Evolutionary conservation across 192 early-diverging fungal species (phyloP).

Genomic region (Backusella westeae): DNA sequence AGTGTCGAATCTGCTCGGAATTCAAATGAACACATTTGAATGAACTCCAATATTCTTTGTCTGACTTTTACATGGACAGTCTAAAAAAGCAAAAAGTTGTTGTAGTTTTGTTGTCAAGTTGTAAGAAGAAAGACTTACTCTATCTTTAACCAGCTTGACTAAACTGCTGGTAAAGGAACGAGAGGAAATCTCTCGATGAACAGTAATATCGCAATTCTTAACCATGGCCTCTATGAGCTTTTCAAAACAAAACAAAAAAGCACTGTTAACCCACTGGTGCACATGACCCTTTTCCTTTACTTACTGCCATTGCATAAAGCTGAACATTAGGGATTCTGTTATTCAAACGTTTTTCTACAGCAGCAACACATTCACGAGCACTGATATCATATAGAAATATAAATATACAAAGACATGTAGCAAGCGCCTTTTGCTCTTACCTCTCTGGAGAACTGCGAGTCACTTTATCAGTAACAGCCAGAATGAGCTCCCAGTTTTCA

Average conservation of each 20-base stretch:
- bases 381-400: conserved; percentile 35
- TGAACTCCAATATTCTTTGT: conserved; percentile 77
- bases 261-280: neutral
- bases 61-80: conserved; percentile 75
- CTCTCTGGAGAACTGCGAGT: conserved; percentile 42
- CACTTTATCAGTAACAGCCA: conserved; percentile 70
- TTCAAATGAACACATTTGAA: conserved; percentile 90
- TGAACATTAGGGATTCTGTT: conserved; percentile 83
- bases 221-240: conserved; percentile 84
- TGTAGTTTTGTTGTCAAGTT: too few species aligned
- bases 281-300: neutral
- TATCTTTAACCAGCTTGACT: conserved; percentile 70
- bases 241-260: neutral
- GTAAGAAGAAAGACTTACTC: conserved; percentile 31
- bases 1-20: conserved; percentile 78
- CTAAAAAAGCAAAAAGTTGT: conserved; percentile 12
- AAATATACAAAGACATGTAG: neutral
- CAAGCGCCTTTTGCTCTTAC: conserved; percentile 23
- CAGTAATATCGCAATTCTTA: conserved; percentile 82
- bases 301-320: conserved; percentile 62
- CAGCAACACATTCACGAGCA: conserved; percentile 66
- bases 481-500: conserved; percentile 91
- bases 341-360: conserved; percentile 67
- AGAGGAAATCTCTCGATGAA: conserved; percentile 85
- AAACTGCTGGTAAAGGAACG: conserved; percentile 81